Base-by-base conservation (phyloP, 2,329 filamentous ascomycete genomes). In the Phaeosphaeriaceae sp. region DNA sequence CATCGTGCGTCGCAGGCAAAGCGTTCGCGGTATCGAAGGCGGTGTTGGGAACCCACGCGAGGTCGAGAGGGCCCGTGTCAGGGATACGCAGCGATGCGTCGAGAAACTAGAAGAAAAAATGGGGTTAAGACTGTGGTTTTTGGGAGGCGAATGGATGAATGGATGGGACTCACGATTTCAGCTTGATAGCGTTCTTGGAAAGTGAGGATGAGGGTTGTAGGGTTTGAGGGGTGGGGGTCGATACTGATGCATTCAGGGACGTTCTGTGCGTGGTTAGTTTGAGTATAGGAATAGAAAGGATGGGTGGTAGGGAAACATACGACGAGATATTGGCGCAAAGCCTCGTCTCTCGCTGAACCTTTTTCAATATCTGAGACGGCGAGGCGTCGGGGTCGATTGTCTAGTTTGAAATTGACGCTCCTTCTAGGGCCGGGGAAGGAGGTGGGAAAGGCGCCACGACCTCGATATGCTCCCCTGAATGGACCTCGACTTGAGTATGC, bases 301-400 rank as follows among this genome's bases (percentile, higher is more conserved):
- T 7, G 3, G 11, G 7, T 2, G n/a, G 6, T 5, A n/a, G 29
- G 34, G 46, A 49, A 20, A 48, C 66, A 54, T 56, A 72, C 71
- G 30, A 90, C 78, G 17, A 93, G 81, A 70, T 88, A 87, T 62
- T 90, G 86, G 53, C 88, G 80, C 35, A 93, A 76, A 21, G 80
- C 79, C 71, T 92, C 89, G 56, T 92, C 86, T 63, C 83, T 84
- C 12, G 44, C 37, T 12, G 78, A 78, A 3, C 85, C 84, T 64
- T 87, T 85, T 71, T 86, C 85, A 9, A 84, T 80, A 3, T 85
- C 87, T 6, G 79, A 79, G 18, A 93, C 74, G 5, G 82, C 80
- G 8, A 94, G 77, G 53, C 81, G 86, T 67, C 83, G 88, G 0
- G 90, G 87, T 36, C 90, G 80, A 68, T 92, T 92, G 64, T 94